Evolutionary conservation across 768 basidiomycete species (phyloP), one percentile per base, ranked within the genome.

Genomic region (Psilocybe subaeruginosa): DNA sequence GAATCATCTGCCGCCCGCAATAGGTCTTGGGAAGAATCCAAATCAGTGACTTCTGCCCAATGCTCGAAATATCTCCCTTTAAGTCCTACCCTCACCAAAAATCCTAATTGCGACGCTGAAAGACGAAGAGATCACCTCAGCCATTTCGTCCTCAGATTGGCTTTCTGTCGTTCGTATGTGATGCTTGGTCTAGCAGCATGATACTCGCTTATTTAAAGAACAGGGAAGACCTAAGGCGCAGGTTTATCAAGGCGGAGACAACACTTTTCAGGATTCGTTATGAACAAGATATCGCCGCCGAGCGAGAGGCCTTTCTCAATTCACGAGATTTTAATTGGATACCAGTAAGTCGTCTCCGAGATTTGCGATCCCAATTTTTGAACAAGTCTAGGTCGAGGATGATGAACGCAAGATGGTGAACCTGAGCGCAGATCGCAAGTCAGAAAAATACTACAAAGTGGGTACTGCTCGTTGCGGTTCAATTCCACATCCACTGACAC

Each of bases 91-190:
- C 14, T 52, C 3, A 82, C 85, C 0, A 72, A 68, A n/a, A 73
- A 68, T 12, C 72, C 75, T 8, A 80, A 85, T 52, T 62, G 80
- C 56, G 85, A 91, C 35, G 74, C 70, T 8, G 86, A 99, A 72
- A 81, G 97, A 61, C 82, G 83, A 69, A 88, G 83, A 63, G 97
- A 99, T 73, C 90, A 93, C 68, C 79, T 97, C 11, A 89, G 95
- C 8, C 97, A 99, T 76, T 99, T 95, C 74, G 93, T 99, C 9
- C 78, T 99, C 63, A 79, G 97, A 53, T 80, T 99, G 43, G 96
- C 97, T 5, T 99, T 99, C 75, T 97, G 96, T 76, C 87, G 94
- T 59, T 94, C 95, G 96, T 99, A 76, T 72, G 95, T 87, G 16
- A 43, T 27, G 30, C 16, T 30, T 3, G 12, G 37, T 14, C 31